A percentile compares a stretch with the other conserved stretches of the same genome.
phyloP scores from a whole-genome alignment of 306 rosid species.

The Malus orientalis region DNA sequence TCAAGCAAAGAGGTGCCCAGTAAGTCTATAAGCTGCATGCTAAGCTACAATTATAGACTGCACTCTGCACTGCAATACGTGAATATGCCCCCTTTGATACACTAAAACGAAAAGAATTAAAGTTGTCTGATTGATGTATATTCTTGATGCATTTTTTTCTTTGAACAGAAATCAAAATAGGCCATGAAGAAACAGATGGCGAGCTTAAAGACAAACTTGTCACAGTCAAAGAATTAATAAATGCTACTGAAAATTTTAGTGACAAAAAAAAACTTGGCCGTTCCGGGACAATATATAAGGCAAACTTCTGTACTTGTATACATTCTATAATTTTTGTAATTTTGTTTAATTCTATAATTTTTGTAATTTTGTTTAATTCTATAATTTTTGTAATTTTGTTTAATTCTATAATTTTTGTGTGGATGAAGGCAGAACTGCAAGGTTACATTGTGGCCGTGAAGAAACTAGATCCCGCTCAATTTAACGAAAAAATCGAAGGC shows the following conservation, averaged over 20 bases:
- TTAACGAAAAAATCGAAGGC: no score
- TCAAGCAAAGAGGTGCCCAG: background rate
- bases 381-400: no score
- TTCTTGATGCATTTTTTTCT: no score
- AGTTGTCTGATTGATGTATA: no score
- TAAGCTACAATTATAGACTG: no score
- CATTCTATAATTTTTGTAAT: background rate
- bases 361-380: no score
- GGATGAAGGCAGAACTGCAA: background rate
- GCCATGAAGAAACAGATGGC: background rate
- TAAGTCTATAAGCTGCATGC: no score
- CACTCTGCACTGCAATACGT: no score
- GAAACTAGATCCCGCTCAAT: background rate
- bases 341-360: no score
- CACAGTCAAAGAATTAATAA: background rate
- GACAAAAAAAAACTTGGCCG: background rate
- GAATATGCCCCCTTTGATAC: no score
- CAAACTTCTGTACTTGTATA: background rate
- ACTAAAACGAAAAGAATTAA: no score
- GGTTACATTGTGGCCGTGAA: background rate
- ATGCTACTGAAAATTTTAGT: constrained; percentile 1
- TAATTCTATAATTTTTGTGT: no score
- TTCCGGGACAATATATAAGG: background rate
- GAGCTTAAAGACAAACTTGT: background rate
- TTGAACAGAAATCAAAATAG: background rate